Percentiles rank a stretch among this genome's conserved stretches.
These are phyloP conservation scores for Candida yuanshanica DNA, from an alignment of 805 yeast genomes.

Conservation along the genomic window DNA sequence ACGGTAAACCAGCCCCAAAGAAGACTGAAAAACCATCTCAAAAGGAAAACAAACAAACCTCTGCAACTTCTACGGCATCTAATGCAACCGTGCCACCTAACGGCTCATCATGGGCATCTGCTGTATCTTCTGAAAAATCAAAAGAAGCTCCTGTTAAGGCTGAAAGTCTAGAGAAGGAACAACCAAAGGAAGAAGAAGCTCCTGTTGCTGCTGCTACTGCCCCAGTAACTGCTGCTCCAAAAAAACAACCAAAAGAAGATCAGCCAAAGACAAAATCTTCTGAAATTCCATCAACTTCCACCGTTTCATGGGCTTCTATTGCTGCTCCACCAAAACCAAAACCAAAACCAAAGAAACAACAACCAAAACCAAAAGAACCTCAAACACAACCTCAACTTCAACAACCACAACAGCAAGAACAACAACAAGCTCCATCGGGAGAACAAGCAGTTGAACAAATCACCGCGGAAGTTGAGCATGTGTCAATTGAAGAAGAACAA, in stretches of 20 bases:
- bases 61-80: constrained; percentile 14
- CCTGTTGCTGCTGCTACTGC: constrained; percentile 12
- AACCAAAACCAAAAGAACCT: constrained; percentile 17
- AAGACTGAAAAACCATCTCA: constrained; percentile 13
- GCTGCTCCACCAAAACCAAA: constrained; percentile 43
- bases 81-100: constrained; percentile 16
- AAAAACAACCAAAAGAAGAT: constrained; percentile 14
- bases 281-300: constrained; percentile 22
- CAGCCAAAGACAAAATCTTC: constrained; percentile 12
- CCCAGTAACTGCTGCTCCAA: constrained; percentile 5
- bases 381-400: constrained; percentile 4
- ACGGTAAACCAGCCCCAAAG: constrained; percentile 17
- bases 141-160: constrained; percentile 11
- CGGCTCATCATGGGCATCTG: constrained; percentile 25
- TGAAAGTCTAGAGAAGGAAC: constrained; percentile 8
- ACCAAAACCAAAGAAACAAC: constrained; percentile 20
- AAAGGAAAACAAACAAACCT: constrained; percentile 9
- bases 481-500: constrained; percentile 11
- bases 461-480: constrained; percentile 14
- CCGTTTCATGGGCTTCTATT: constrained; percentile 65
- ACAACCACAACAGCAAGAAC: constrained; percentile 2
- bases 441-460: constrained; percentile 28
- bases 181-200: constrained; percentile 4
- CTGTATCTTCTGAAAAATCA: constrained; percentile 21
- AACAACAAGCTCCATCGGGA: constrained; percentile 18